Conservation (phyloP, 257 asterid species). For the Solanum medicagineum region DNA sequence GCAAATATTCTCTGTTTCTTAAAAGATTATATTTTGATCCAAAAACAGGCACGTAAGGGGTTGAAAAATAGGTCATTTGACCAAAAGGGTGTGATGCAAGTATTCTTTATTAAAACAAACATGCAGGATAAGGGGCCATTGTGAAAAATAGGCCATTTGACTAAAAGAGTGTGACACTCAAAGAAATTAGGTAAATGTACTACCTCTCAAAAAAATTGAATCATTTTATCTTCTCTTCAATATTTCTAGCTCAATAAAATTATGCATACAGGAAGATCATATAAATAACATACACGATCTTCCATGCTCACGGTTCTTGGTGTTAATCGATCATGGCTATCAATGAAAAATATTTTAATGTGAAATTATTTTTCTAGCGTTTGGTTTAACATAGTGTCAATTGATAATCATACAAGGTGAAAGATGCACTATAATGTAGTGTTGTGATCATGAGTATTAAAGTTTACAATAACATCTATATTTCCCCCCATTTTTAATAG, state of each 20-base stretch:
- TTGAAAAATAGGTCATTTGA: constrained; percentile 45
- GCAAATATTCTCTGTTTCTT: neutral
- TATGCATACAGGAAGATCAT: neutral
- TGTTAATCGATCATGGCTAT: too few relatives aligned
- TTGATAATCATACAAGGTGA: neutral
- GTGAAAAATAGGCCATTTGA: constrained; percentile 46
- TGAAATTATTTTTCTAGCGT: neutral
- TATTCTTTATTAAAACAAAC: constrained; percentile 1
- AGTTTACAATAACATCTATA: neutral
- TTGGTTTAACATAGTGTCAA: neutral
- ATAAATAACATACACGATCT: neutral
- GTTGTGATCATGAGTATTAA: neutral
- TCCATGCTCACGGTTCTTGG: neutral
- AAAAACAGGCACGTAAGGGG: constrained; percentile 67
- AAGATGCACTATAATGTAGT: neutral
- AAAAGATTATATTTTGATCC: neutral
- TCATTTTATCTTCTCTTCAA: neutral
- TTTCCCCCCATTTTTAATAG: neutral
- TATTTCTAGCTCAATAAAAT: neutral
- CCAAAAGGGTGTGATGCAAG: constrained; percentile 31
- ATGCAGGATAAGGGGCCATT: constrained; percentile 79
- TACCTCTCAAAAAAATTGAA: constrained; percentile 32
- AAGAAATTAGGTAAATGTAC: constrained; percentile 66
- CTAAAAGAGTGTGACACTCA: constrained; percentile 52
- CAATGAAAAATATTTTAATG: too few relatives aligned